Evolutionary conservation across 2,329 filamentous ascomycete species (phyloP).

Genomic region (Microsporum canis): DNA sequence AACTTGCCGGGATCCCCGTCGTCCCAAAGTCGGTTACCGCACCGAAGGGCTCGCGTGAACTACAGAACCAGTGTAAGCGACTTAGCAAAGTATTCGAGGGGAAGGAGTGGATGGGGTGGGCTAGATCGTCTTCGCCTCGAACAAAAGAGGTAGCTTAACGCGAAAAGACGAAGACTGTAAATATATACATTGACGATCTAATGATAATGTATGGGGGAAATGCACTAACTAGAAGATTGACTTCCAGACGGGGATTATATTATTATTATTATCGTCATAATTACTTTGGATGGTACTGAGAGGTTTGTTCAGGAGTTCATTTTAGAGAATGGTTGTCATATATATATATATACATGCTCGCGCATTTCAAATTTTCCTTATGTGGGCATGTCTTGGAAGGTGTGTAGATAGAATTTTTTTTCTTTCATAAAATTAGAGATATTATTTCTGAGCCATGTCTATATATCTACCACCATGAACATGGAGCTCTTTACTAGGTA

Average conservation of each 20-base stretch:
- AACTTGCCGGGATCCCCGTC: conserved; percentile 10
- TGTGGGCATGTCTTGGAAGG: neutral
- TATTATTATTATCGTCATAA: neutral
- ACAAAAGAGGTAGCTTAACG: neutral
- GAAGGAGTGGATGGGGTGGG: conserved; percentile 4
- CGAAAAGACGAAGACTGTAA: neutral
- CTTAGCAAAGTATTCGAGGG: conserved; percentile 1
- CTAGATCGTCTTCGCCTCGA: neutral
- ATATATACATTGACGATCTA: neutral
- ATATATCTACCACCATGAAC: neutral
- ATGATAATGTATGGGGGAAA: neutral
- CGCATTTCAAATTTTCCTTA: neutral
- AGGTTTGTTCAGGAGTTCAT: neutral
- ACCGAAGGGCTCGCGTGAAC: neutral
- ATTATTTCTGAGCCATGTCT: neutral
- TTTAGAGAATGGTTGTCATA: neutral
- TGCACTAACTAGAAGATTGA: neutral
- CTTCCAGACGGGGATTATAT: neutral
- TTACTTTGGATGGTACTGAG: neutral
- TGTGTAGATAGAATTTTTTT: neutral
- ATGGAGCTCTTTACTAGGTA: neutral
- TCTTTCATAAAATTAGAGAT: neutral
- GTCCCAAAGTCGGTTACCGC: conserved; percentile 5
- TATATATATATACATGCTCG: neutral
- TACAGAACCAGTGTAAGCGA: neutral